Evolutionary conservation across 345 rosid species (phyloP), one percentile per base, ranked within the genome.

Genomic region (Lepidium didymum): DNA sequence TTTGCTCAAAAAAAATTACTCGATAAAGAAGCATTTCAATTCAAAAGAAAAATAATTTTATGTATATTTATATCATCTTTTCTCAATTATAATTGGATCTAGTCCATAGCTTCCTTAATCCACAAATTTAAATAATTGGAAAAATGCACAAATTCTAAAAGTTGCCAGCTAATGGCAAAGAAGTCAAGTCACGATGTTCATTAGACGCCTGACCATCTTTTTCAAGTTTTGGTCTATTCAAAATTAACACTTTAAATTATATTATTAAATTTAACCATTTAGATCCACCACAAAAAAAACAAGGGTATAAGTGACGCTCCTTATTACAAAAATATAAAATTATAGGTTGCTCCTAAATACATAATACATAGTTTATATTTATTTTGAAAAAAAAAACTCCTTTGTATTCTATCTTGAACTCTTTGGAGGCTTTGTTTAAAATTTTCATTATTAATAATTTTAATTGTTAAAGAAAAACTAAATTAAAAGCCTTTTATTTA

Each of bases 121-220:
- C 21, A 19, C 3, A 15, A 42, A 35, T 54, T 29, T n/a, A 14
- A 71, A 49, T 10, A 34, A 12, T 6, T 8, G 47, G 8, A 4
- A 29, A 21, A 31, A 46, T 55, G 8, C 34, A 47, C n/a, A 69
- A 33, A 21, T 5, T 62, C 68, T 41, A 43, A 40, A 42, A 23
- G 49, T 45, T 42, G 75, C 69, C 63, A 71, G 41, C 55, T 70
- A 42, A 47, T 52, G 11, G 1, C 6, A 37, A 3, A 11, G 66
- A 65, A 64, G 64, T 73, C 67, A 67, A 67, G 77, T 73, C 72
- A 59, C 25, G 72, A 58, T 67, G 66, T 58, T 66, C 67, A 15
- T 66, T 51, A 19, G 55, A 66, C 34, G 3, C 36, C 57, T 59
- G 43, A 69, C 61, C 67, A 64, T 64, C 59, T n/a, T 64, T 72